A percentile compares a stretch with the other conserved stretches of the same genome.
Conservation (phyloP, 495 filamentous ascomycete genomes). For the Pyrenula aspistea region DNA sequence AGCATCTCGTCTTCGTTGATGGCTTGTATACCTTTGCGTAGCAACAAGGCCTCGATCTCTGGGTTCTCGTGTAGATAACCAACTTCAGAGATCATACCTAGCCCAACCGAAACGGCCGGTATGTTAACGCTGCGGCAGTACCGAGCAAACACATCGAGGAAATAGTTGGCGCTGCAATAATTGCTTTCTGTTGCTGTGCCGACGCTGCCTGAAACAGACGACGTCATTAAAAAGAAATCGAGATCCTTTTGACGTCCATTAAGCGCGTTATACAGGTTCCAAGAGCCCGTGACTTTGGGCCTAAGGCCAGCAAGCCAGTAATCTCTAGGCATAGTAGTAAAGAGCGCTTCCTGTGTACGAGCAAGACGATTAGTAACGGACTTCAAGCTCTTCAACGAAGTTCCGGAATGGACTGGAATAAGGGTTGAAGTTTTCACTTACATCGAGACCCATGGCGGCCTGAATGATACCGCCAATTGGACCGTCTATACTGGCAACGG, state of each 20-base stretch:
- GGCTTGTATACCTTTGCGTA: conserved; percentile 16
- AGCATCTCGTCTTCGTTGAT: conserved; percentile 23
- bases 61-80: conserved; percentile 23
- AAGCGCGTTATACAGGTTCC: conserved; percentile 5
- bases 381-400: too few relatives aligned
- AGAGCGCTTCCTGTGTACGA: conserved; percentile 4
- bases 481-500: conserved; percentile 1
- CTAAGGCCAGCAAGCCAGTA: conserved; percentile 1
- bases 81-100: conserved; percentile 15
- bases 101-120: conserved; percentile 7
- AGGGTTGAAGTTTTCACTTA: not conserved
- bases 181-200: conserved; percentile 7
- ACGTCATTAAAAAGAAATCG: conserved; percentile 9
- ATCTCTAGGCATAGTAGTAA: conserved; percentile 4
- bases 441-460: conserved; percentile 5
- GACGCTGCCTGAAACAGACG: conserved; percentile 5
- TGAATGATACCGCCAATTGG: conserved; percentile 7
- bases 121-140: conserved; percentile 2
- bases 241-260: conserved; percentile 1
- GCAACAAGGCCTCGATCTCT: conserved; percentile 18
- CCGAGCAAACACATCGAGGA: conserved; percentile 15
- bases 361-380: too few relatives aligned
- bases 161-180: conserved; percentile 8
- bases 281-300: conserved; percentile 6
- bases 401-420: too few relatives aligned